Percentiles rank a stretch among this genome's conserved stretches.
These are phyloP conservation scores for Penicillium angulare DNA, from an alignment of 495 filamentous ascomycete genomes.

Conservation along the genomic window DNA sequence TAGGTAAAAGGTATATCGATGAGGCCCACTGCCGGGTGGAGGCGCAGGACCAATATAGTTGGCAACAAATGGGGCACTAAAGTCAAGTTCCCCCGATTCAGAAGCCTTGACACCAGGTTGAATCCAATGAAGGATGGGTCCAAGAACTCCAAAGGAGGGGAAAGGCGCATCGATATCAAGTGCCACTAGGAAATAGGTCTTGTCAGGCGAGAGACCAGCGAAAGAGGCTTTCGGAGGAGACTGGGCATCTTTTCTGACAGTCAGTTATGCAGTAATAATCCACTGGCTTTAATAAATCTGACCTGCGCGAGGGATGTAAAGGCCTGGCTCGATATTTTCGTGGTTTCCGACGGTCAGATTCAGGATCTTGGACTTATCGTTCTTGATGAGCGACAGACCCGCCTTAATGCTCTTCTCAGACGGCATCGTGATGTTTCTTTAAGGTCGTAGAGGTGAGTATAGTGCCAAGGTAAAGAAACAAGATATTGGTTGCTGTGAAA, in stretches of 20 bases:
- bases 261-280: not conserved
- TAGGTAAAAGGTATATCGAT: conserved; percentile 57
- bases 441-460: not conserved
- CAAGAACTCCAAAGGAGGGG: conserved; percentile 37
- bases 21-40: conserved; percentile 48
- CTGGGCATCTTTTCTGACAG: conserved; percentile 27
- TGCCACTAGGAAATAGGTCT: conserved; percentile 44
- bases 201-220: conserved; percentile 12
- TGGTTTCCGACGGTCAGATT: conserved; percentile 26
- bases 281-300: not conserved
- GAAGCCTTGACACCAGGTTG: conserved; percentile 42
- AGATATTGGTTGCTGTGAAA: not conserved
- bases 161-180: conserved; percentile 57
- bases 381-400: conserved; percentile 32
- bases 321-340: conserved; percentile 27
- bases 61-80: conserved; percentile 31
- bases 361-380: conserved; percentile 32
- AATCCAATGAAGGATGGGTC: conserved; percentile 51
- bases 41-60: conserved; percentile 53
- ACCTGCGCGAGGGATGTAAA: conserved; percentile 32
- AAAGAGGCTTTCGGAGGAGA: conserved; percentile 27
- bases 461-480: not conserved
- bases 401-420: conserved; percentile 26
- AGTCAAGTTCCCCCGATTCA: conserved; percentile 15
- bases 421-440: conserved; percentile 25